Evolutionary conservation across 805 yeast species (phyloP).

Genomic region (Yarrowia sp.): DNA sequence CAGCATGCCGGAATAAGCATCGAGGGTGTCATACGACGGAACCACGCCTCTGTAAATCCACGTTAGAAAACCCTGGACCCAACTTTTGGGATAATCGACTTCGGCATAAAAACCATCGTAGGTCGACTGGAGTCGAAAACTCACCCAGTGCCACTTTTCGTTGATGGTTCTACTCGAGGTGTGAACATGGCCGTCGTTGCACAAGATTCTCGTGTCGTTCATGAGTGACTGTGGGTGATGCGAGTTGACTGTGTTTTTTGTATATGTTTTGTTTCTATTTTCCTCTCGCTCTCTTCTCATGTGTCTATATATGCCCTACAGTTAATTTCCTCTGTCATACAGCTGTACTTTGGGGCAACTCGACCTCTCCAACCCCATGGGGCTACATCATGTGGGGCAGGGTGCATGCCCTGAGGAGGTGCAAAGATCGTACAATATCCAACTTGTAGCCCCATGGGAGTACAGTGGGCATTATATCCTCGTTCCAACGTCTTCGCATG

Average conservation of each 20-base stretch:
- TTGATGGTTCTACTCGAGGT: slow-evolving; percentile 14
- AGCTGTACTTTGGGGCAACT: slow-evolving; percentile 1
- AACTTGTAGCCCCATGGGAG: too few species aligned
- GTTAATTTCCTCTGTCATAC: neutral
- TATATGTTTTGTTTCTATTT: neutral
- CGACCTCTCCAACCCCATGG: slow-evolving; percentile 14
- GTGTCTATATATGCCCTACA: neutral
- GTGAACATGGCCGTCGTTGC: slow-evolving; percentile 6
- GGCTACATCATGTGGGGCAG: slow-evolving; percentile 14
- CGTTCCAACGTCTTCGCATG: too few species aligned
- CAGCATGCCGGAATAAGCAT: slow-evolving; percentile 4
- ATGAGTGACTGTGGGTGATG: neutral
- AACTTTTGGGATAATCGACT: slow-evolving; percentile 16
- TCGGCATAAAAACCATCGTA: neutral
- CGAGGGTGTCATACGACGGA: slow-evolving; percentile 7
- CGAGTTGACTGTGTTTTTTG: too few species aligned
- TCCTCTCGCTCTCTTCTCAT: neutral
- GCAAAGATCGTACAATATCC: too few species aligned
- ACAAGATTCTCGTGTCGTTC: slow-evolving; percentile 26
- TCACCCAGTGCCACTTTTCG: slow-evolving; percentile 14
- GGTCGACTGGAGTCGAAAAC: slow-evolving; percentile 18
- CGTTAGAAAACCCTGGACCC: slow-evolving; percentile 5
- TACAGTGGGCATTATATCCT: too few species aligned
- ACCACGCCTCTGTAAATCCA: neutral
- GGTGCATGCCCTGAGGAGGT: neutral